Evolutionary conservation across 2,329 filamentous ascomycete genomes (phyloP).

Genomic region (Oidium heveae): DNA sequence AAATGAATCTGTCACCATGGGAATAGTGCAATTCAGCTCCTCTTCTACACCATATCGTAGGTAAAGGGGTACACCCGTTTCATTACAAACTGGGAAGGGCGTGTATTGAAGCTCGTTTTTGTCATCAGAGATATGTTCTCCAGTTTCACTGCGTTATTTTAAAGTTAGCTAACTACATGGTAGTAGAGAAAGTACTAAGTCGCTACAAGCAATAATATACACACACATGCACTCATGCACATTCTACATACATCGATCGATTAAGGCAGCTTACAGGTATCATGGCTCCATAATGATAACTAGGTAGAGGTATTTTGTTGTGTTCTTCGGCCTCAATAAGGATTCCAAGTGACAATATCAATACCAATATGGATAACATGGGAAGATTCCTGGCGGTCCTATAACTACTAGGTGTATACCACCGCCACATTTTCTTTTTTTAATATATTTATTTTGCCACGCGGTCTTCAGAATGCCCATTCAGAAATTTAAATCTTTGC

Average conservation of each 20-base stretch:
- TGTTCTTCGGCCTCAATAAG: slow-evolving; percentile 6
- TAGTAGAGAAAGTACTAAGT: too few relatives aligned
- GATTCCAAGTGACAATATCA: too few relatives aligned
- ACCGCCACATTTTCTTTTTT: too few relatives aligned
- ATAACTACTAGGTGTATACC: too few relatives aligned
- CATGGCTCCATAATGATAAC: slow-evolving; percentile 38
- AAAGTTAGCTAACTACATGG: too few relatives aligned
- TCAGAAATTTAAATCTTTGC: too few relatives aligned
- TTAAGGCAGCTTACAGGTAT: slow-evolving; percentile 52
- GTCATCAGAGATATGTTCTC: slow-evolving; percentile 65
- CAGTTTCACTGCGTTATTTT: slow-evolving; percentile 38
- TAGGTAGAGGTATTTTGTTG: slow-evolving; percentile 19
- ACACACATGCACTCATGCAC: not conserved
- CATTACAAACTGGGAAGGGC: slow-evolving; percentile 73
- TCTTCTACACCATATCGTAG: slow-evolving; percentile 61
- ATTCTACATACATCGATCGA: slow-evolving; percentile 35
- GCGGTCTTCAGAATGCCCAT: too few relatives aligned
- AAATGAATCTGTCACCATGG: slow-evolving; percentile 51
- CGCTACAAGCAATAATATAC: not conserved
- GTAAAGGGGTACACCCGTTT: slow-evolving; percentile 59
- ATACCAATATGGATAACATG: too few relatives aligned
- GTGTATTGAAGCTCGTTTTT: slow-evolving; percentile 74
- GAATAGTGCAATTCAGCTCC: slow-evolving; percentile 65
- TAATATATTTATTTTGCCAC: too few relatives aligned
- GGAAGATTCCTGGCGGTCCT: too few relatives aligned